Base-by-base conservation (phyloP, 2,329 filamentous ascomycete genomes). In the Coleophoma cylindrospora region DNA sequence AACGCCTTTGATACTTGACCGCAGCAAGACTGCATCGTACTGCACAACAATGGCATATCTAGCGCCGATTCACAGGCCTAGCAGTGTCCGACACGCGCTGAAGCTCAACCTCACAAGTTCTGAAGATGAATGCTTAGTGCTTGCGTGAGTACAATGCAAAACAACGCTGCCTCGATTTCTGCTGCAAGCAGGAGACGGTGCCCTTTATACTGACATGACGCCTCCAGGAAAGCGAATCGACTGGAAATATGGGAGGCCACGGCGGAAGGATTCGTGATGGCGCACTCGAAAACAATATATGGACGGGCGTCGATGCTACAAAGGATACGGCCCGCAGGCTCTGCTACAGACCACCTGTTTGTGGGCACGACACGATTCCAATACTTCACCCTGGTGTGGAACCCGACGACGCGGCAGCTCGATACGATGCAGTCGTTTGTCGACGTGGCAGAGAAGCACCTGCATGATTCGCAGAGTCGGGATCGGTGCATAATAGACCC, bases 321-420 rank as follows among this genome's bases (percentile, higher is more conserved):
- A 62, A 86, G 84, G 62, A 75, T 99, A 44, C 83, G 83, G 22
- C 90, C 91, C 6, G 81, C 83, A 45, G 81, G 89, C 58, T 84
- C 85, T 27, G 70, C 76, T 5, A 89, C 84, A 44, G 91, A 97
- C 59, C 82, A 96, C 54, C 80, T 99, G 53, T 96, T 99, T 65
- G 80, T 99, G 50, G 92, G 91, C 45, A 99, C 94, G 43, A 87
- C 96, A 64, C 83, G 87, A 49, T 87, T 89, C 59, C 85, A 91
- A 61, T 97, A 96, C 71, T 96, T 97, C 67, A 95, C 90, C 2
- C 69, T 96, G 17, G 83, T 79, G 14, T 99, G 94, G 91, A 84
- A 96, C 60, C 62, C 76, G 0, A 68, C 78, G 64, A 73, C 63
- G 4, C 68, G 68, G 17, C 66, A 72, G 50, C 67, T 86, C 2